Percentiles rank a stretch among this genome's conserved stretches.
These are phyloP conservation scores for Yamadazyma nakazawae DNA, from an alignment of 805 yeast genomes.

Conservation along the genomic window DNA sequence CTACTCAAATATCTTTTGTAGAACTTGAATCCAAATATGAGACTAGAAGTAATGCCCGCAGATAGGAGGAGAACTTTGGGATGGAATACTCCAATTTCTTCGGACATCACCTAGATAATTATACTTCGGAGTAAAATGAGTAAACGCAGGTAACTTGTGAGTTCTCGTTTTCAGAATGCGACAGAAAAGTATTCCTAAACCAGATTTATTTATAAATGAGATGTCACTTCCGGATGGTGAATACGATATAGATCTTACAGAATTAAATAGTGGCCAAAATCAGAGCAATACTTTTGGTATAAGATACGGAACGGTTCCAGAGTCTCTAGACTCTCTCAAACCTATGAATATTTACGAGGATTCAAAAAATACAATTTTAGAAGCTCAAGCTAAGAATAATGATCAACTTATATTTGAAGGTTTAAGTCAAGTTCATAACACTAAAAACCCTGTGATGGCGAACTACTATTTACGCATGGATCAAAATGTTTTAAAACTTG, in stretches of 20 bases:
- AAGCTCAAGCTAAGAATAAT: conserved; percentile 23
- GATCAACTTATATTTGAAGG: conserved; percentile 39
- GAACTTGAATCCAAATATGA: conserved; percentile 27
- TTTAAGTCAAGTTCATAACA: conserved; percentile 27
- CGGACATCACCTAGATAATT: conserved; percentile 3
- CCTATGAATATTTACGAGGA: conserved; percentile 33
- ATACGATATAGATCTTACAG: conserved; percentile 38
- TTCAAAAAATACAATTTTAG: conserved; percentile 30
- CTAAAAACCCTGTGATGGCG: conserved; percentile 15
- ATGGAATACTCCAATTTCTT: conserved; percentile 25
- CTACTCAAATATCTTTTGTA: conserved; percentile 34
- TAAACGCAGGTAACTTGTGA: background rate
- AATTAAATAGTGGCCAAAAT: background rate
- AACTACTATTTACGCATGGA: conserved; percentile 29
- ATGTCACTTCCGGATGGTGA: conserved; percentile 36
- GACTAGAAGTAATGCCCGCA: conserved; percentile 29
- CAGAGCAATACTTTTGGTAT: conserved; percentile 20
- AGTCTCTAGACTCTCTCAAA: conserved; percentile 35
- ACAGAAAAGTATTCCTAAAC: background rate
- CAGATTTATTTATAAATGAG: background rate
- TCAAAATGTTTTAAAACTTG: conserved; percentile 18
- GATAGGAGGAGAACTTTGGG: conserved; percentile 40
- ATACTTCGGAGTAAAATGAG: background rate
- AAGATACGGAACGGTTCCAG: conserved; percentile 41
- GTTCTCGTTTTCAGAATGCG: background rate